Conservation (phyloP, 2,329 filamentous ascomycete species). For the Exophiala xenobiotica region DNA sequence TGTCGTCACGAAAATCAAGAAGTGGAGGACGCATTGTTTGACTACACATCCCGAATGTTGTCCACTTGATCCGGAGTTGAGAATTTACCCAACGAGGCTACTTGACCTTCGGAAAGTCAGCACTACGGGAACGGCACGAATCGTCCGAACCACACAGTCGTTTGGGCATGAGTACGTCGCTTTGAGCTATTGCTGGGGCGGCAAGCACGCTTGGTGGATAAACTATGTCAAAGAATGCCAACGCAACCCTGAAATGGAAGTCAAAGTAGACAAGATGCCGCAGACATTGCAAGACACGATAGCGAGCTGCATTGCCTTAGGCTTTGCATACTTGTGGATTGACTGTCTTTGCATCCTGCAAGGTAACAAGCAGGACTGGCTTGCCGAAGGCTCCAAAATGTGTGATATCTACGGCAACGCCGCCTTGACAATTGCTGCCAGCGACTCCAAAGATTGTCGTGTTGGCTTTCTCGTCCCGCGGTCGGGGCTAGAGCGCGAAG, state of each 20-base stretch:
- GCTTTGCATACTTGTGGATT: conserved; percentile 14
- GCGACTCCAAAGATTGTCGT: conserved; percentile 7
- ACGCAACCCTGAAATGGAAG: neutral
- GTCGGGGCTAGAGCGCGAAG: conserved; percentile 1
- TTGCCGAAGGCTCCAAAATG: conserved; percentile 7
- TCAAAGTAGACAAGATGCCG: conserved; percentile 4
- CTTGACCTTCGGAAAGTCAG: conserved; percentile 2
- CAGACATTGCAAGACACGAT: conserved; percentile 17
- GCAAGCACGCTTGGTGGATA: neutral
- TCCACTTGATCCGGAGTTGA: neutral
- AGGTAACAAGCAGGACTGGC: conserved; percentile 7
- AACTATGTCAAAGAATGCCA: conserved; percentile 5
- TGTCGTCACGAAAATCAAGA: neutral
- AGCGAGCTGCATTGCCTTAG: conserved; percentile 3
- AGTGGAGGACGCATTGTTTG: conserved; percentile 3
- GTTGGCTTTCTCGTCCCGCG: conserved; percentile 3
- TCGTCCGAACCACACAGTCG: neutral
- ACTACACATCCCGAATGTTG: conserved; percentile 3
- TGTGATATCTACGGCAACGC: conserved; percentile 10
- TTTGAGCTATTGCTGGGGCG: conserved; percentile 19
- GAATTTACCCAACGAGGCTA: conserved; percentile 2
- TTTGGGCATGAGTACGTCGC: conserved; percentile 8
- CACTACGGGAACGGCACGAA: neutral
- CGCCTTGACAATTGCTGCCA: conserved; percentile 3
- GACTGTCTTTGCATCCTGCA: conserved; percentile 14